Evolutionary conservation across 2,329 filamentous ascomycete genomes (phyloP).

Genomic region (Fusarium compactum): DNA sequence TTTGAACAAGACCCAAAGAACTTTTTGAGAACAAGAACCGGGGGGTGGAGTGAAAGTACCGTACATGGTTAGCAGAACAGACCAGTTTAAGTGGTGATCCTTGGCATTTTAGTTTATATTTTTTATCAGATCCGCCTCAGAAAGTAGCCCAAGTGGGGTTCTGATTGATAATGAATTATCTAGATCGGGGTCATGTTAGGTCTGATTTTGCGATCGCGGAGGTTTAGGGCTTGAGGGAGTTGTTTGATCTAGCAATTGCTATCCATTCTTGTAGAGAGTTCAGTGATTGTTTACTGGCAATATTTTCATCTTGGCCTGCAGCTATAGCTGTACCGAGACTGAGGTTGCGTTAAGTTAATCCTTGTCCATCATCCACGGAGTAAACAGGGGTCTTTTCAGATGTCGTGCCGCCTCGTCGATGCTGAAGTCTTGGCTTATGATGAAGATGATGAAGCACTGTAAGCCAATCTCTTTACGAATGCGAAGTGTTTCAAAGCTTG

Average conservation of each 20-base stretch:
- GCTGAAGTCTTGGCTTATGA: constrained; percentile 20
- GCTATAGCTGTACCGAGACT: background rate
- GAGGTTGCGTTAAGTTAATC: background rate
- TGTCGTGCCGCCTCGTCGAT: constrained; percentile 18
- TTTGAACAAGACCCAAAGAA: constrained; percentile 25
- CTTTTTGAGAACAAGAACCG: constrained; percentile 20
- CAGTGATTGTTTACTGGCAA: background rate
- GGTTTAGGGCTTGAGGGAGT: constrained; percentile 8
- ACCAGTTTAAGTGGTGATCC: constrained; percentile 35
- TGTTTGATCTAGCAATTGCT: background rate
- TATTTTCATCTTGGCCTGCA: background rate
- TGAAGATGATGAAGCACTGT: background rate
- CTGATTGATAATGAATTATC: constrained; percentile 39
- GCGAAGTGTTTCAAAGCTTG: background rate
- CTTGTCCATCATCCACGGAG: background rate
- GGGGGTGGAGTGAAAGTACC: constrained; percentile 32
- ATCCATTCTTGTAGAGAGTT: background rate
- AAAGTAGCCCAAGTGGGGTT: constrained; percentile 22
- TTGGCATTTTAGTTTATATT: constrained; percentile 36
- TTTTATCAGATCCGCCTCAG: constrained; percentile 41
- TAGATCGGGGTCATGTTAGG: constrained; percentile 12
- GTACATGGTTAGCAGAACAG: constrained; percentile 2
- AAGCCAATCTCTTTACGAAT: background rate
- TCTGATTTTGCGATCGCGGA: constrained; percentile 21
- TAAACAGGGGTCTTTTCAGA: constrained; percentile 21